Evolutionary conservation across 2,329 filamentous ascomycete species (phyloP), one percentile per base, ranked within the genome.

Genomic region (Grosmannia clavigera): DNA sequence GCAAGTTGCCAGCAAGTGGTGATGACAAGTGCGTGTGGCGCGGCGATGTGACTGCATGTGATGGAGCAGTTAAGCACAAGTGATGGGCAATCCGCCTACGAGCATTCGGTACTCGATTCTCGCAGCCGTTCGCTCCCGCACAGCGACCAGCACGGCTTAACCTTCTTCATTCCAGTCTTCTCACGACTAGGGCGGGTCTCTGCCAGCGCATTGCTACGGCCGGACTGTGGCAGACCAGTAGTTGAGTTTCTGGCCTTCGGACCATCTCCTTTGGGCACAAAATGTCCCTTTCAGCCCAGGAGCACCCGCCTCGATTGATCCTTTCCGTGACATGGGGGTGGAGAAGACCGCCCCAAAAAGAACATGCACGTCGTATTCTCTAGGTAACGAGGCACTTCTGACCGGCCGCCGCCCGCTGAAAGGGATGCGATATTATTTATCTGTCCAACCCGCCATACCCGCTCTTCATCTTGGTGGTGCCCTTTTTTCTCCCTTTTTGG

Each of bases 41-140:
- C 40, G 33, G 31, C 33, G 38, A 59, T 55, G 58, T 59, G 38
- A 55, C 58, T n/a, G 10, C 51, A 43, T 40, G 58, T 59, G 58
- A 56, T 46, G 27, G 43, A 22, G 12, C 29, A 22, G 40, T 59
- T 22, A 22, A 22, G 22, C 54, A 59, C 48, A 43, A 35, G 50
- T 48, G 12, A 16, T n/a, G 46, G 46, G n/a, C 46, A 22, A 7
- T 5, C 31, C 7, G 31, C 31, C 31, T 31, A 31, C 6, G 10
- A 5, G 12, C 22, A 10, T 9, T 35, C 33, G 33, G 33, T 40
- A 40, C 38, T 16, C 10, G 14, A 16, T 16, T 40, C 12, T 40
- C 14, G 38, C 14, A 40, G 14, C 38, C 38, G 12, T 10, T 9
- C n/a, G 22, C 46, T 7, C 46, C 25, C n/a, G 46, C 46, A 50